Conservation (phyloP, 1,139 yeast genomes). For the Blastobotrys petasosporus region DNA sequence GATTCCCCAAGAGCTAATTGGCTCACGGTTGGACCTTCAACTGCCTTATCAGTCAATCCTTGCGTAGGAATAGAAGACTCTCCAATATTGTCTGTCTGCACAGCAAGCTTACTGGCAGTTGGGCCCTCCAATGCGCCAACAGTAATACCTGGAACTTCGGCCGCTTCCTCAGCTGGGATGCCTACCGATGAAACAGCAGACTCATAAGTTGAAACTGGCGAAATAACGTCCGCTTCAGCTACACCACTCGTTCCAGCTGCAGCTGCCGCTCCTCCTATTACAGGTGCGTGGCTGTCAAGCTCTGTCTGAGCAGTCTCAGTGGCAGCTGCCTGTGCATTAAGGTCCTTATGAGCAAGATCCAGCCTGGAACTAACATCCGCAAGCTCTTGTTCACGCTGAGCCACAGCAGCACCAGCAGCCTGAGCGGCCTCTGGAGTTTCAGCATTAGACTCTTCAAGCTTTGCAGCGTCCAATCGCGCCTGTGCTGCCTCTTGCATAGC, state of each 20-base stretch:
- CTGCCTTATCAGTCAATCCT: neutral
- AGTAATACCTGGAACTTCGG: neutral
- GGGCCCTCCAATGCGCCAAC: neutral
- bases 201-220: no score
- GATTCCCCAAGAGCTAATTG: neutral
- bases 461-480: slow-evolving; percentile 28
- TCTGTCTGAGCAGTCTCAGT: slow-evolving; percentile 11
- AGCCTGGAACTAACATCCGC: slow-evolving; percentile 20
- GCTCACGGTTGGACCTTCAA: slow-evolving; percentile 2
- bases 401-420: slow-evolving; percentile 19
- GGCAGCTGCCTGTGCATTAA: slow-evolving; percentile 5
- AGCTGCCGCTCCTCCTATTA: slow-evolving; percentile 2
- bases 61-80: neutral
- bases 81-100: neutral
- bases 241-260: slow-evolving; percentile 4
- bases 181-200: neutral
- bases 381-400: slow-evolving; percentile 19
- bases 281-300: slow-evolving; percentile 2
- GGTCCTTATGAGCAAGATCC: slow-evolving; percentile 7
- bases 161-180: neutral
- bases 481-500: slow-evolving; percentile 24
- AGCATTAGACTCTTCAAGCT: slow-evolving; percentile 27
- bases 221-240: neutral
- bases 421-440: slow-evolving; percentile 23
- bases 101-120: neutral